Evolutionary conservation across 495 filamentous ascomycete genomes (phyloP), one percentile per base, ranked within the genome.

Genomic region (Cladorrhinum samala): DNA sequence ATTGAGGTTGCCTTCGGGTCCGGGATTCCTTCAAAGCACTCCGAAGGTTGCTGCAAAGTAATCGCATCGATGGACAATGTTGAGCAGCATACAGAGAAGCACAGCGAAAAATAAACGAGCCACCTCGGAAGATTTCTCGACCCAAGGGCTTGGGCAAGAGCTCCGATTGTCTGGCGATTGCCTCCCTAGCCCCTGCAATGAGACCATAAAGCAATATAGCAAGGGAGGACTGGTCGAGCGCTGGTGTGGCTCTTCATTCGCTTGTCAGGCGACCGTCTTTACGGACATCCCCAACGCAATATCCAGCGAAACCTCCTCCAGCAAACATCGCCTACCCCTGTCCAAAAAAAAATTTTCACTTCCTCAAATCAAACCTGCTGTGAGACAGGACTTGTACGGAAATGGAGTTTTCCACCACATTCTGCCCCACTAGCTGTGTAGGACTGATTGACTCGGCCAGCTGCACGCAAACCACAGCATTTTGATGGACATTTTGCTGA

Each of bases 241-340:
- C 9, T 16, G 40, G 47, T 43, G 36, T 27, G 49, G 37, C 38
- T 44, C 51, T 50, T 59, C 38, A 43, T 42, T 54, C 50, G 47
- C 49, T 52, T 52, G 38, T 27, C 49, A 56, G 42, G 30, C 41
- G 37, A 24, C 56, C 46, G 48, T 17, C 9, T 21, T 43, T 30
- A 49, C 65, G 65, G 65, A 67, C 65, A 67, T 67, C 65, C 65
- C 65, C 65, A 65, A 63, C 20, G 23, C 46, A 57, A 66, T 63
- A 54, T 64, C 63, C 60, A 61, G 23, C 54, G 19, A 25, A 14
- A n/a, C 20, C 52, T 47, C 38, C 33, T 47, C 59, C 55, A 42
- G 49, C 49, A 40, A 17, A 51, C 25, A 43, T 4, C 33, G 33
- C 43, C 9, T 17, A 9, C 30, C 41, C 30, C 39, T 50, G 52